Base-by-base conservation (phyloP, 352 stramenopile genomes). In the Aphanomyces invadans region DNA sequence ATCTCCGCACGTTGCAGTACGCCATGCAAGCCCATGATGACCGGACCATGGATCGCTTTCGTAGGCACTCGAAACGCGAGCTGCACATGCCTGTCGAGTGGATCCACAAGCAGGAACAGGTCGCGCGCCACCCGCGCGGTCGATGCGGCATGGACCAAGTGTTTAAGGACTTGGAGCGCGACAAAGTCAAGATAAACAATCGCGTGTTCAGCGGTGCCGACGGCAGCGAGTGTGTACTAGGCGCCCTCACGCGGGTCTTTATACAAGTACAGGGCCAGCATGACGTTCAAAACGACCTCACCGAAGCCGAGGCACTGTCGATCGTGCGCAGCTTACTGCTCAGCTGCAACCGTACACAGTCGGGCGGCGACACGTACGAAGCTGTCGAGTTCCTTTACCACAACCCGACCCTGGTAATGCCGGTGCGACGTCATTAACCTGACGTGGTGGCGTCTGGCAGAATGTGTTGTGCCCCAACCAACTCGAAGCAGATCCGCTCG, bases 361-460 rank as follows among this genome's bases (percentile, higher is more conserved):
- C 60, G 23, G 60, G 60, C 33, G 60, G 60, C 33, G 60, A 67
- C 49, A 67, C 60, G 25, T 67, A 67, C 49, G 60, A 67, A 51
- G 48, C 60, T 36, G 60, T 67, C 10, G 60, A 67, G 17, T 67
- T 59, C 42, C 49, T 67, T 12, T 67, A 59, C 29, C 60, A 67
- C 49, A 67, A 67, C 26, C 38, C 45, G 28, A n/a, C 39, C 4
- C 25, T 67, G 45, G 60, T 67, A 44, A n/a, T 33, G 4, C 5
- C 12, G 9, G 10, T 65, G 23, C 19, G 10, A 21, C 9, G 5
- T 17, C 38, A 45, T 9, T 45, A 17, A 9, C 17, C 17, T 45
- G 38, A 45, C 17, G 38, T 17, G 38, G 38, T 17, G 9, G 9
- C 38, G 49, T 19, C 10, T 17, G n/a, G 29, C 23, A 67, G 60